Evolutionary conservation across 192 early-diverging fungal genomes (phyloP), one percentile per base, ranked within the genome.

Genomic region (Backusella westeae): DNA sequence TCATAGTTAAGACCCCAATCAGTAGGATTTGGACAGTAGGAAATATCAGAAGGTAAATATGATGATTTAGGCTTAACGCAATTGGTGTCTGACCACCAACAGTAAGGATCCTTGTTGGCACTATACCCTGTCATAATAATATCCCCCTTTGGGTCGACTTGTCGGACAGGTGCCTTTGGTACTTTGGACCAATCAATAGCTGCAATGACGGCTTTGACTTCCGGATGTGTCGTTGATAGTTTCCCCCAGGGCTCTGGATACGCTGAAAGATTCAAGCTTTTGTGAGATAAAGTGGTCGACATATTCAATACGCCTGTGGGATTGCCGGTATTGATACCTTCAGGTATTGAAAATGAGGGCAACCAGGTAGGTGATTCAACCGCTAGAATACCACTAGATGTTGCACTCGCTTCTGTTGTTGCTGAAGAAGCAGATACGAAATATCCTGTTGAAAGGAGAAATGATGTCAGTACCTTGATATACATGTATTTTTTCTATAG

Each of bases 1-100:
- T 85, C 79, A 72, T 81, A 78, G 67, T 79, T 83, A n/a, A 83
- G 53, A 17, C 82, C 82, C 82, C 82, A 83, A 32, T 80, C 77
- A 12, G 76, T 75, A 68, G 76, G 35, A 10, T 53, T 53, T 23
- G 81, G 81, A 63, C 84, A 85, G 34, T 72, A 70, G 29, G 67
- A 77, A 68, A 85, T 85, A 74, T 85, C 84, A 42, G 71, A 53
- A 49, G 84, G 84, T 35, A 85, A 67, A 41, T 85, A 85, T 3
- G 65, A 52, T 0, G 74, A 44, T 71, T 85, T 85, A 39, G 84
- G 84, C 9, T 42, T 75, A 29, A 68, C 70, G 44, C 84, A 85
- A 26, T 35, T 41, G 23, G 66, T 77, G 17, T 74, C 46, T 32
- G 78, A 76, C 84, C 84, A 79, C 77, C 78, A 79, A 46, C 82